Percentiles rank a stretch among this genome's conserved stretches.
phyloP scores from a whole-genome alignment of 106 monocot species.

The Phalaenopsis equestris region DNA sequence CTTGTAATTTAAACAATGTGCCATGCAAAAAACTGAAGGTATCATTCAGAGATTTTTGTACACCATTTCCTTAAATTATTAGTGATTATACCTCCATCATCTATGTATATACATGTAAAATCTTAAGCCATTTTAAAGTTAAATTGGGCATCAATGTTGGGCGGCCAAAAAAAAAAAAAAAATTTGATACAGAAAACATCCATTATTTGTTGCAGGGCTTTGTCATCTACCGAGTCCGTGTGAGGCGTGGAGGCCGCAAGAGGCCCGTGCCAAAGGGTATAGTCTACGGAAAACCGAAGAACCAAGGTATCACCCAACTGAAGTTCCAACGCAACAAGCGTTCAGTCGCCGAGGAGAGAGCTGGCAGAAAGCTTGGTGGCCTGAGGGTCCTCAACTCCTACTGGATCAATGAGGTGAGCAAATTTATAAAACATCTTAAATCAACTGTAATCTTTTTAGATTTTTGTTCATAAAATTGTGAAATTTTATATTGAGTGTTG shows the following conservation, averaged over 20 bases:
- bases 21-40: too few relatives aligned
- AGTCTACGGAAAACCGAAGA: conserved; percentile 61
- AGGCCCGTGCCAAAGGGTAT: conserved; percentile 72
- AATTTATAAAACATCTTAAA: neutral
- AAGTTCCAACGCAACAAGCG: conserved; percentile 68
- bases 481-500: neutral
- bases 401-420: conserved; percentile 39
- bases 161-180: too few relatives aligned
- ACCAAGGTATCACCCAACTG: conserved; percentile 67
- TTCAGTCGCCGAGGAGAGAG: conserved; percentile 72
- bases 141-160: too few relatives aligned
- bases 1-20: too few relatives aligned
- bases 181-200: too few relatives aligned
- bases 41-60: too few relatives aligned
- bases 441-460: neutral
- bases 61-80: too few relatives aligned
- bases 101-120: too few relatives aligned
- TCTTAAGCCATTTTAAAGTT: too few relatives aligned
- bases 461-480: neutral
- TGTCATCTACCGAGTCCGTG: conserved; percentile 38
- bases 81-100: too few relatives aligned
- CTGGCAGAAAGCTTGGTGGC: conserved; percentile 54
- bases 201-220: conserved; percentile 11
- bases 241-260: conserved; percentile 57
- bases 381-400: conserved; percentile 66